A percentile compares a stretch with the other conserved stretches of the same genome.
phyloP scores from a whole-genome alignment of 352 stramenopile species.

The Albugo laibachii region DNA sequence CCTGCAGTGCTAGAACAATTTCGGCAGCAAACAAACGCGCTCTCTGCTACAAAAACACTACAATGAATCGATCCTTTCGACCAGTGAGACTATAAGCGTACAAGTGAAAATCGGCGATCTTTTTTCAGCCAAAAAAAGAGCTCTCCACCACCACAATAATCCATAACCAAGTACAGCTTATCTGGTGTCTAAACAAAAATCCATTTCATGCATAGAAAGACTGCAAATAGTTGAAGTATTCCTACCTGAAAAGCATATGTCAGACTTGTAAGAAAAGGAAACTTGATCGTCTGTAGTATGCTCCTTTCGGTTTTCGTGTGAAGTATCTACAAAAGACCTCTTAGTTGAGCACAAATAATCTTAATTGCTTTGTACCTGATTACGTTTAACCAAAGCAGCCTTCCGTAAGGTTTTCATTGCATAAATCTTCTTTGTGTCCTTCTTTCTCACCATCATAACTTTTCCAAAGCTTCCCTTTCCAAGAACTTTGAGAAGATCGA shows the following conservation, averaged over 20 bases:
- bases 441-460: slow-evolving; percentile 90
- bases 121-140: slow-evolving; percentile 95
- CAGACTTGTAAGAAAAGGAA: slow-evolving; percentile 79
- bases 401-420: slow-evolving; percentile 92
- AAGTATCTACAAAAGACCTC: slow-evolving; percentile 18
- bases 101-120: slow-evolving; percentile 74
- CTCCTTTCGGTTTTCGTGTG: slow-evolving; percentile 88
- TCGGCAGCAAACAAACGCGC: slow-evolving; percentile 64
- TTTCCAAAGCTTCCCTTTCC: slow-evolving; percentile 92
- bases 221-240: background rate
- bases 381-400: slow-evolving; percentile 80
- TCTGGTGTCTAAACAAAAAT: slow-evolving; percentile 52
- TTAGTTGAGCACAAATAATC: background rate
- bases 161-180: slow-evolving; percentile 88
- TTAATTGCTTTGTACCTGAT: slow-evolving; percentile 32
- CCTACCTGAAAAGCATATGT: slow-evolving; percentile 58
- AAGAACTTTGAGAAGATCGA: slow-evolving; percentile 86
- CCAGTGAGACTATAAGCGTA: background rate
- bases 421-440: slow-evolving; percentile 86
- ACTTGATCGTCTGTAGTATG: slow-evolving; percentile 84
- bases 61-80: background rate
- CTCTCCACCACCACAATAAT: slow-evolving; percentile 88
- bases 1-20: slow-evolving; percentile 33
- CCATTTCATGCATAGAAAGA: background rate
- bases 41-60: slow-evolving; percentile 31